Base-by-base conservation (phyloP, 2,329 filamentous ascomycete genomes). In the Aureobasidium sp. region DNA sequence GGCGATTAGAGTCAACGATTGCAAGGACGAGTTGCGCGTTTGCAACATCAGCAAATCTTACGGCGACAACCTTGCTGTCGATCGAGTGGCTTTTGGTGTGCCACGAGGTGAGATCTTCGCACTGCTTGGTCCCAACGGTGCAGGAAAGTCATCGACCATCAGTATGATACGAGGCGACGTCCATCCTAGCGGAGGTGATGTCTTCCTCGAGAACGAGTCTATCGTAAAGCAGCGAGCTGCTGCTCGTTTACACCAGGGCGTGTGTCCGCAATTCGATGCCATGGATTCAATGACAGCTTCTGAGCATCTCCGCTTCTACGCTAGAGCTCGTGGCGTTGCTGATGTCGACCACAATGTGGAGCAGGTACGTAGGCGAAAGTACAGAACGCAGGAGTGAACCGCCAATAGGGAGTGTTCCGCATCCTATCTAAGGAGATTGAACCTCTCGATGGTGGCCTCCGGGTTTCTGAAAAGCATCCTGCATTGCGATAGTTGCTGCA, bases 91-190 rank as follows among this genome's bases (percentile, higher is more conserved):
- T 0, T 96, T 96, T 67, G 87, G 87, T 19, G 87, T 96, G 33
- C 82, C 83, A 17, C 84, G 83, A 51, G 87, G 89, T 53, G 88
- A 96, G 70, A 88, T 95, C 0, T 96, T 95, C 73, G 91, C 91
- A 0, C 80, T 96, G 0, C 81, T 97, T 0, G 92, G 92, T 0
- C 91, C 92, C 17, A 96, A 96, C 69, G 91, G 92, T 25, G 93
- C 92, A 1, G 92, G 92, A 61, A 96, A 96, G 68, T 90, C 87
- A 0, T 95, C 91, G 0, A 95, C 88, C 0, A 95, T 96, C 66
- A 90, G 87, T 1, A 78, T 96, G 45, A 90, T 97, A 65, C 84
- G 92, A 63, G 93, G 93, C n/a, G 92, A 96, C 68, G 81, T 93
- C 29, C 84, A 85, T 55, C 90, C 91, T 0, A 85, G 82, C 19